Base-by-base conservation (phyloP, 164 flowering plant genomes). In the Vitis rotundifolia region DNA sequence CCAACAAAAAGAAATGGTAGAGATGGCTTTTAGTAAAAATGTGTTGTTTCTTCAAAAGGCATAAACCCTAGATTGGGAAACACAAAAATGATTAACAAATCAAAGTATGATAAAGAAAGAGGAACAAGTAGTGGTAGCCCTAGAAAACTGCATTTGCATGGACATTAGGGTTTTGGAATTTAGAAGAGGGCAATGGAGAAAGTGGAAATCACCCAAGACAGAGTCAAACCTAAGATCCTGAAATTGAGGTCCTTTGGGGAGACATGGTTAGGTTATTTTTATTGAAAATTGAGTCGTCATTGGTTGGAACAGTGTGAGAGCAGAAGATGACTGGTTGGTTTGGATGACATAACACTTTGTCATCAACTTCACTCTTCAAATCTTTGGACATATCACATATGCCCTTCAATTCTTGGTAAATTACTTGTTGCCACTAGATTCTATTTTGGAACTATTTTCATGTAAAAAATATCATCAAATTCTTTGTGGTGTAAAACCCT, bases 151-250 rank as follows among this genome's bases (percentile, higher is more conserved):
- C 49, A 68, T 73, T 13, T 29, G 51, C 29, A 48, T 59, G 75
- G 72, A 74, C 68, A 44, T 37, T 60, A 19, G 71, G 62, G 71
- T 18, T 52, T 49, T 19, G 26, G 69, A 22, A 26, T 67, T 75
- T 47, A 26, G n/a, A 47, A 63, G 54, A 53, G 50, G 37, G 59
- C 66, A 49, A 19, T 16, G 62, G 47, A 44, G 29, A 26, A n/a
- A 44, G 9, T 1, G 10, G 47, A 10, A 63, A 15, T 5, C 37
- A 15, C 18, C 49, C 64, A 57, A 29, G 64, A 5, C 54, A 73
- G 79, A 68, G 82, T 79, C 80, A 79, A 76, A 65, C 31, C 71
- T 48, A 63, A 55, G 78, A 76, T 63, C 79, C 83, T 80, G 78
- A 77, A 80, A 60, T 69, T 77, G 68, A 72, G 83, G 75, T 62